Percentiles rank a stretch among this genome's conserved stretches.
Evolutionary conservation across 2,329 filamentous ascomycete genomes (phyloP).

Genomic region (Stenocarpella maydis): DNA sequence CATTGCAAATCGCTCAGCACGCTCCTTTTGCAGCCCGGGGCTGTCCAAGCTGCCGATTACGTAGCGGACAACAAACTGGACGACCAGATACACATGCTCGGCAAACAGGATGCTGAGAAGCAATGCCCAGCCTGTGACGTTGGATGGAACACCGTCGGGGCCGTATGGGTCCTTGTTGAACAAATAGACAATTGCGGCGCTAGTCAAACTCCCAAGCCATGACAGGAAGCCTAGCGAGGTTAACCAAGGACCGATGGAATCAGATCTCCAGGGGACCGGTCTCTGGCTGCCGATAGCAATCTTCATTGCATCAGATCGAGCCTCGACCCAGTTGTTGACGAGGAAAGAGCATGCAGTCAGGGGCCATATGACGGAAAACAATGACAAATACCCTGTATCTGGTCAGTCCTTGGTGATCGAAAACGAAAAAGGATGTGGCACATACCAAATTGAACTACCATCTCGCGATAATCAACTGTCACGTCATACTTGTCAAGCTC

Average conservation of each 20-base stretch:
- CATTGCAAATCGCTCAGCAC: slow-evolving; percentile 80
- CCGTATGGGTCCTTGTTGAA: slow-evolving; percentile 77
- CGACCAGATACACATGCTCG: slow-evolving; percentile 88
- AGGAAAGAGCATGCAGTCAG: slow-evolving; percentile 89
- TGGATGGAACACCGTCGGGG: slow-evolving; percentile 70
- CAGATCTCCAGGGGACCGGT: slow-evolving; percentile 87
- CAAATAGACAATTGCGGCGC: slow-evolving; percentile 86
- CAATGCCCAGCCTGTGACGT: slow-evolving; percentile 81
- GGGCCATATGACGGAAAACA: slow-evolving; percentile 96
- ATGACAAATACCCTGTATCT: slow-evolving; percentile 77
- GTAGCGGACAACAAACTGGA: slow-evolving; percentile 75
- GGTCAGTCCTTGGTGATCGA: slow-evolving; percentile 26
- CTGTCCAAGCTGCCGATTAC: slow-evolving; percentile 84
- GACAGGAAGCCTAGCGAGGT: slow-evolving; percentile 87
- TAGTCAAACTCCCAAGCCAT: slow-evolving; percentile 91
- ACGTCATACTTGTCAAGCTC: slow-evolving; percentile 88
- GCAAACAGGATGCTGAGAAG: slow-evolving; percentile 84
- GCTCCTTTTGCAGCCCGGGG: slow-evolving; percentile 85
- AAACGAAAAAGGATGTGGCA: slow-evolving; percentile 6
- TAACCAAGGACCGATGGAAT: slow-evolving; percentile 94
- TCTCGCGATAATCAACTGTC: slow-evolving; percentile 88
- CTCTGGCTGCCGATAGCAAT: slow-evolving; percentile 90
- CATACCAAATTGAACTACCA: slow-evolving; percentile 81
- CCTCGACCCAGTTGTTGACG: slow-evolving; percentile 94
- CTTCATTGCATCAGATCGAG: slow-evolving; percentile 93